Conservation (phyloP, 257 asterid genomes). For the Plantago major region DNA sequence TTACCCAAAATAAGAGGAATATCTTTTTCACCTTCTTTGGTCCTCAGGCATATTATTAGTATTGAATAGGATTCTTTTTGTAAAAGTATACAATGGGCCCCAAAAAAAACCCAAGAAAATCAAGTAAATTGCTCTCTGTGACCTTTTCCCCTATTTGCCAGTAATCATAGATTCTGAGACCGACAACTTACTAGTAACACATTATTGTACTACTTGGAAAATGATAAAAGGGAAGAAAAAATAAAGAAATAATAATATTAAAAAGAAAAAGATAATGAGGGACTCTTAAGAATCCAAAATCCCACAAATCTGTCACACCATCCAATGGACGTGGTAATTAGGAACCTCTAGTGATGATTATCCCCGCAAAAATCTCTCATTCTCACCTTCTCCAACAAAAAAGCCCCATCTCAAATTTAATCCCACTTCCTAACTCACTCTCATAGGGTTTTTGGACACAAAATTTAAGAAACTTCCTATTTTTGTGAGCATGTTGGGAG, state of each 20-base stretch:
- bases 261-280: constrained; percentile 4
- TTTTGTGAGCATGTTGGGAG: no score
- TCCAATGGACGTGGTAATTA: constrained; percentile 30
- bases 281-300: constrained; percentile 26
- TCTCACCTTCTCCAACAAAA: constrained; percentile 21
- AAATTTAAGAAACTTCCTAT: no score
- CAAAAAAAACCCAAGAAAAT: neutral
- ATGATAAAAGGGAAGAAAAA: neutral
- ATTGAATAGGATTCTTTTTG: neutral
- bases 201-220: neutral
- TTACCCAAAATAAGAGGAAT: neutral
- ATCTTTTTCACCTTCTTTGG: neutral
- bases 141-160: no score
- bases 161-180: no score
- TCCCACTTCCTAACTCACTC: constrained; percentile 1
- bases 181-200: neutral
- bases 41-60: neutral
- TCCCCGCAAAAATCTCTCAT: constrained; percentile 16
- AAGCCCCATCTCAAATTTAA: constrained; percentile 14
- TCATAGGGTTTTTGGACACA: constrained; percentile 6
- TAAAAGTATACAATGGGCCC: neutral
- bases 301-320: constrained; percentile 35
- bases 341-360: constrained; percentile 16
- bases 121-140: neutral
- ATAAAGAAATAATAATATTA: neutral